Percentiles rank a stretch among this genome's conserved stretches.
These are phyloP conservation scores for Verticillium nonalfalfae DNA, from an alignment of 2,329 filamentous ascomycete species.

Conservation along the genomic window DNA sequence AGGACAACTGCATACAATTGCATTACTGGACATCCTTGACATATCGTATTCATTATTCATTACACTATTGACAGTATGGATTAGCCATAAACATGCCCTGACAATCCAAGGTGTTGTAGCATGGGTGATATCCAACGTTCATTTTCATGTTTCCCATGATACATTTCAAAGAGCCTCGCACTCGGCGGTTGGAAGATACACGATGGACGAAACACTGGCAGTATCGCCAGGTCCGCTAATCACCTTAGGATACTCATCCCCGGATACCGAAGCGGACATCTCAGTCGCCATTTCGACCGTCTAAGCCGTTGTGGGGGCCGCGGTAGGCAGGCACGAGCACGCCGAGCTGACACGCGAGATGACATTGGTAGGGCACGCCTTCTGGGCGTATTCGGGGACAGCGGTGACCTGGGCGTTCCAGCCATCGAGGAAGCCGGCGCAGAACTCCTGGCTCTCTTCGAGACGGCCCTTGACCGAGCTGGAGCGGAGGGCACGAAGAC, in stretches of 20 bases:
- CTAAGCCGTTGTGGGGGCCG: conserved; percentile 4
- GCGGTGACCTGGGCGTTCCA: conserved; percentile 12
- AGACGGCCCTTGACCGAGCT: conserved; percentile 24
- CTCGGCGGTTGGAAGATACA: not conserved
- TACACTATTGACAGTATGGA: too few species aligned
- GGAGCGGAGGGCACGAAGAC: conserved; percentile 26
- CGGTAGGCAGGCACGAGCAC: conserved; percentile 16
- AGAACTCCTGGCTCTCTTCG: conserved; percentile 24
- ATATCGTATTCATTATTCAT: too few species aligned
- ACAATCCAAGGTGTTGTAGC: not conserved
- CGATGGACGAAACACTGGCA: too few species aligned
- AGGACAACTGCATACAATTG: too few species aligned
- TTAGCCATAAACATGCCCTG: too few species aligned
- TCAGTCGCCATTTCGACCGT: not conserved
- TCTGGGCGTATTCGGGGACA: conserved; percentile 13
- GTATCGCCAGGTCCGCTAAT: too few species aligned
- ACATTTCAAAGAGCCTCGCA: not conserved
- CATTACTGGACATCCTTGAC: too few species aligned
- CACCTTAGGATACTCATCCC: too few species aligned
- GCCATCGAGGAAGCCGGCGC: conserved; percentile 14
- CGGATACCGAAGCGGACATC: too few species aligned
- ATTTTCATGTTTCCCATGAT: not conserved
- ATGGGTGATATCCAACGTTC: not conserved
- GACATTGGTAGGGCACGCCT: conserved; percentile 13
- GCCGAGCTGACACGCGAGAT: conserved; percentile 15